phyloP scores from a whole-genome alignment of 768 basidiomycete species.

The Panellus pusillus region DNA sequence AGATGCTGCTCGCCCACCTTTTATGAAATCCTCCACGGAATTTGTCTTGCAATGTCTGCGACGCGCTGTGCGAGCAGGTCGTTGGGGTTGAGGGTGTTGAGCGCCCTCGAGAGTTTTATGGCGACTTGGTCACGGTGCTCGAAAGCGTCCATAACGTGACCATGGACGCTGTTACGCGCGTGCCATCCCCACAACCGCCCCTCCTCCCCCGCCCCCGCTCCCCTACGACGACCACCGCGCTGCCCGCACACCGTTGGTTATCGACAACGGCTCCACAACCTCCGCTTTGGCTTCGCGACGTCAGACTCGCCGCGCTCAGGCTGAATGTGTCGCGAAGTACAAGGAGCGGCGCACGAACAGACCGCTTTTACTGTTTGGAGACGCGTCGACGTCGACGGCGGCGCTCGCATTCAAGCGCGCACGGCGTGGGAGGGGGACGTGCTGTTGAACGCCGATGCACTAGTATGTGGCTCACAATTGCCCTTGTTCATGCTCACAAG shows the following conservation, averaged over 20 bases:
- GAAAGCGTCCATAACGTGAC: constrained; percentile 40
- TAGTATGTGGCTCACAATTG: constrained; percentile 65
- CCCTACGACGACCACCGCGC: constrained; percentile 54
- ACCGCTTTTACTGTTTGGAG: constrained; percentile 84
- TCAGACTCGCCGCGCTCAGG: constrained; percentile 56
- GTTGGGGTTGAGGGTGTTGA: constrained; percentile 83
- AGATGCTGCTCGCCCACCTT: constrained; percentile 50
- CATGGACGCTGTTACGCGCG: constrained; percentile 19
- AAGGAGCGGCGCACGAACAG: constrained; percentile 86
- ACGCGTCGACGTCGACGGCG: constrained; percentile 84
- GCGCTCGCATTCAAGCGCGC: constrained; percentile 73
- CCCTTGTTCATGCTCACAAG: constrained; percentile 23
- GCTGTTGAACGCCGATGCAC: constrained; percentile 84
- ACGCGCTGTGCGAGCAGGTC: constrained; percentile 78
- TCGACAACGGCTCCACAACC: constrained; percentile 87
- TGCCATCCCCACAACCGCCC: constrained; percentile 31
- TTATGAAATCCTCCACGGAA: constrained; percentile 61
- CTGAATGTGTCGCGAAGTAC: constrained; percentile 83
- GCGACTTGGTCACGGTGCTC: constrained; percentile 71
- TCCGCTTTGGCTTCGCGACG: constrained; percentile 83
- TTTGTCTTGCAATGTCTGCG: constrained; percentile 79
- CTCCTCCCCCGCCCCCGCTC: constrained; percentile 33
- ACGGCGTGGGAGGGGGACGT: constrained; percentile 95
- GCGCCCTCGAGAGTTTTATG: constrained; percentile 75
- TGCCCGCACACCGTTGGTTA: constrained; percentile 65